Conservation (phyloP, 306 rosid genomes). For the Senna tora region DNA sequence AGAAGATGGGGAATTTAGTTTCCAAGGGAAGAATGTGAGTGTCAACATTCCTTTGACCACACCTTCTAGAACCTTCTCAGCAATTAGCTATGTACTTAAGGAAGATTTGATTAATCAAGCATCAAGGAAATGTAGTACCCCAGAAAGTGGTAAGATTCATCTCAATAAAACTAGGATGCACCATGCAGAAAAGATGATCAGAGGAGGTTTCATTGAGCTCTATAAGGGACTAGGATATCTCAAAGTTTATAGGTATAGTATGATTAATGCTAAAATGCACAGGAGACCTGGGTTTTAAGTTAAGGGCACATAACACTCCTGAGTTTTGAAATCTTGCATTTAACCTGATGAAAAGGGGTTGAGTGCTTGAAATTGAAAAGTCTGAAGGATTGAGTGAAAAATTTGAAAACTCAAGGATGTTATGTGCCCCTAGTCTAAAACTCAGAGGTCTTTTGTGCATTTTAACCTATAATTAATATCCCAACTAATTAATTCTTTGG, state of each 20-base stretch:
- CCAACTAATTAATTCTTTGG: constrained; percentile 12
- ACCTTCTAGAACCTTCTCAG: constrained; percentile 83
- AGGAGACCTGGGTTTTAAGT: too few relatives aligned
- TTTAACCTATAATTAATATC: too few relatives aligned
- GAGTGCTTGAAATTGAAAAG: too few relatives aligned
- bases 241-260: constrained; percentile 78
- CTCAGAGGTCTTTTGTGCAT: too few relatives aligned
- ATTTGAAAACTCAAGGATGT: too few relatives aligned
- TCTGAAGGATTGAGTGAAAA: too few relatives aligned
- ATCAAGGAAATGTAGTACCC: constrained; percentile 61
- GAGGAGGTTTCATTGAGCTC: constrained; percentile 88
- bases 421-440: too few relatives aligned
- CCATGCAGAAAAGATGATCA: constrained; percentile 95
- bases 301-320: too few relatives aligned
- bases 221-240: constrained; percentile 89
- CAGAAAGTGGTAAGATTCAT: constrained; percentile 66
- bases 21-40: constrained; percentile 85
- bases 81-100: constrained; percentile 73
- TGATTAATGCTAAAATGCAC: too few relatives aligned
- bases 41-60: constrained; percentile 89
- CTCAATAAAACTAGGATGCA: constrained; percentile 72
- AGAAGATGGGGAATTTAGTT: constrained; percentile 61
- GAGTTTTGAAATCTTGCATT: too few relatives aligned
- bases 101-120: constrained; percentile 82
- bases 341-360: too few relatives aligned